Evolutionary conservation across 1,139 yeast species (phyloP).

Genomic region (Yamadazyma conglobata): DNA sequence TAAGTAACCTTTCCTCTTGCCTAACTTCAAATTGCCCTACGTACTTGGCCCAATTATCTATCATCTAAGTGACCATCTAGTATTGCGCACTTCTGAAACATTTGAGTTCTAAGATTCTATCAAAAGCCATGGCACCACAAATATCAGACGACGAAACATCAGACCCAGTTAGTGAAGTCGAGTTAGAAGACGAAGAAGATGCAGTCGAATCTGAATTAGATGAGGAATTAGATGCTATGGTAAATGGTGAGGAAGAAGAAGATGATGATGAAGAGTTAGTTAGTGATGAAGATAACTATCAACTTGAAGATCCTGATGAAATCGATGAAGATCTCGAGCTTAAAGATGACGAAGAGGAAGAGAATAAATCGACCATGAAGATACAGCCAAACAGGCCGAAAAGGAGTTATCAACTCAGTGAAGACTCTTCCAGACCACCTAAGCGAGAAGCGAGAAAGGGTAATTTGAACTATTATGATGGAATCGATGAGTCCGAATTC

Average conservation of each 20-base stretch:
- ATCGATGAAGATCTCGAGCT: slow-evolving; percentile 40
- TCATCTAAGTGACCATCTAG: too few species aligned
- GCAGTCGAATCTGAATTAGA: slow-evolving; percentile 22
- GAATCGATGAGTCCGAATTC: slow-evolving; percentile 25
- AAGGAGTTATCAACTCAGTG: slow-evolving; percentile 7
- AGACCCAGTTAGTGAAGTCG: slow-evolving; percentile 9
- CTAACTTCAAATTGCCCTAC: too few species aligned
- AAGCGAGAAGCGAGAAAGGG: slow-evolving; percentile 28
- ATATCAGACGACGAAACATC: slow-evolving; percentile 12
- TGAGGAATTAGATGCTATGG: slow-evolving; percentile 22
- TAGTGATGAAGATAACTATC: slow-evolving; percentile 34
- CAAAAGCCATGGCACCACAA: slow-evolving; percentile 9
- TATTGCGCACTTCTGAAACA: too few species aligned
- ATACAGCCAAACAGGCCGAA: slow-evolving; percentile 11
- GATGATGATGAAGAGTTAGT: slow-evolving; percentile 26
- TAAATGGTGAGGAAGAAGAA: slow-evolving; percentile 20
- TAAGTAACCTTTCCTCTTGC: too few species aligned
- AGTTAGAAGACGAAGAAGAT: slow-evolving; percentile 16
- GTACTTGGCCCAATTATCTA: too few species aligned
- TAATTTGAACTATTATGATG: slow-evolving; percentile 32
- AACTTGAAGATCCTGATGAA: slow-evolving; percentile 39
- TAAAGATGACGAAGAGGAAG: slow-evolving; percentile 27
- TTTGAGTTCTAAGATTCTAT: too few species aligned
- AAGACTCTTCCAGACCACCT: slow-evolving; percentile 3
- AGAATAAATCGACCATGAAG: slow-evolving; percentile 10